Conservation (phyloP, 768 basidiomycete species). For the Phanerochaete sordida region DNA sequence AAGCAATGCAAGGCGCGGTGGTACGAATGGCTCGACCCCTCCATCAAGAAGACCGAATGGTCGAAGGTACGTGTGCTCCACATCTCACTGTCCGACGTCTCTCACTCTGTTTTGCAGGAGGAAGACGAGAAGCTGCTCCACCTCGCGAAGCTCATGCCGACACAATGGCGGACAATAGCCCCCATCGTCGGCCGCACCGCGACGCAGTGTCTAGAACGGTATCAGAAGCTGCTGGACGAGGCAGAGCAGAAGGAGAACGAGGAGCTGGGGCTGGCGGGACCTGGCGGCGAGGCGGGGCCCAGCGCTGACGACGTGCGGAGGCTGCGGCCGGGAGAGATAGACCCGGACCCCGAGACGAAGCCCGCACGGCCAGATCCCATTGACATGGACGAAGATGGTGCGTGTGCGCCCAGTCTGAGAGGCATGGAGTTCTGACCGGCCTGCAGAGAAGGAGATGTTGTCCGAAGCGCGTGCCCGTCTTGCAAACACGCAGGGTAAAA, state of each 20-base stretch:
- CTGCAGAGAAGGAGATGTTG: slow-evolving; percentile 96
- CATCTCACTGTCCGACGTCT: not conserved
- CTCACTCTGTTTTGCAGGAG: slow-evolving; percentile 44
- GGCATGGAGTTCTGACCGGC: slow-evolving; percentile 7
- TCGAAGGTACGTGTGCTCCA: slow-evolving; percentile 64
- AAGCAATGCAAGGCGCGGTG: slow-evolving; percentile 99
- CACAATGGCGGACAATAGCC: slow-evolving; percentile 99
- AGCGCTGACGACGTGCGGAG: slow-evolving; percentile 90
- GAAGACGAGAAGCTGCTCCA: slow-evolving; percentile 99
- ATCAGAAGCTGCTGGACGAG: slow-evolving; percentile 96
- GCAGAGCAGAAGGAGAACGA: slow-evolving; percentile 96
- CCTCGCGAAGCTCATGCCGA: slow-evolving; percentile 98
- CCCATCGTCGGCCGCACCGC: slow-evolving; percentile 98
- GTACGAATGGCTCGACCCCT: slow-evolving; percentile 99
- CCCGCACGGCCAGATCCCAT: slow-evolving; percentile 98
- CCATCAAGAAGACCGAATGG: slow-evolving; percentile 99
- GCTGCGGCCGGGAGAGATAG: slow-evolving; percentile 93
- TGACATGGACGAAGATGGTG: slow-evolving; percentile 99
- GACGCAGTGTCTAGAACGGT: slow-evolving; percentile 95
- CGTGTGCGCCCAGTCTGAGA: slow-evolving; percentile 18
- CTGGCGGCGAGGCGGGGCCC: slow-evolving; percentile 73
- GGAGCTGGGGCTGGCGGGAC: slow-evolving; percentile 87
- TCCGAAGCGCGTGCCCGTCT: slow-evolving; percentile 97
- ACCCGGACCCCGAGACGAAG: slow-evolving; percentile 98
- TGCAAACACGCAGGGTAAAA: slow-evolving; percentile 99